Base-by-base conservation (phyloP, 306 rosid species). In the Vachellia pachyceras region DNA sequence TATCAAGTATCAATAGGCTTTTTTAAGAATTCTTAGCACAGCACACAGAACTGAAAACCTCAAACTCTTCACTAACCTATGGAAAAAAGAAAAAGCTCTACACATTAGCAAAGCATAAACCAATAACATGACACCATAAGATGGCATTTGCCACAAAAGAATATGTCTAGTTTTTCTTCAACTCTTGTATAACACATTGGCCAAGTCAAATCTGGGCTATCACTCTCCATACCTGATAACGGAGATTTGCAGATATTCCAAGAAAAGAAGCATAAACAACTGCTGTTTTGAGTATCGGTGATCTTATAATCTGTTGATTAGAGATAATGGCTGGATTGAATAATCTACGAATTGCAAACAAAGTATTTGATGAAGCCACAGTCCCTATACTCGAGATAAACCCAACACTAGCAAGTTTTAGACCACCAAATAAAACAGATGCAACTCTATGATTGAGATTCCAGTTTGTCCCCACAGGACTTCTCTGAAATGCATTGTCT, bases 401-500 rank as follows among this genome's bases (percentile, higher is more conserved):
- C 85, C 99, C 99, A 82, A 95, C 98, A 69, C 88, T 22, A 65
- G 98, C 94, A 49, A 93, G 97, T 78, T 95, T 95, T 76, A 95
- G 46, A 54, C 99, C 99, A 55, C 98, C 98, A 83, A 95, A 88
- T 84, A 95, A 45, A 64, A 95, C 96, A 14, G 99, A 91, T 77
- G 95, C 97, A 52, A 95, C 71, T 88, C 99, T 89, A 81, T 90
- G 92, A 81, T 85, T 87, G 87, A 93, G 80, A 77, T 88, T 85
- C 99, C 97, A 95, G 81, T 95, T 84, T 84, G 82, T 92, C 82
- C 99, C 99, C 13, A 64, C 97, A 36, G 87, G 89, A 84, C 71
- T 93, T 85, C 91, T 95, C 80, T 95, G 99, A 84, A 95, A 95
- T 37, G 99, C 99, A 85, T 95, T 95, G 81, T 93, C 99, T 23